Base-by-base conservation (phyloP, 2,329 filamentous ascomycete genomes). In the Aspergillus luchuensis region DNA sequence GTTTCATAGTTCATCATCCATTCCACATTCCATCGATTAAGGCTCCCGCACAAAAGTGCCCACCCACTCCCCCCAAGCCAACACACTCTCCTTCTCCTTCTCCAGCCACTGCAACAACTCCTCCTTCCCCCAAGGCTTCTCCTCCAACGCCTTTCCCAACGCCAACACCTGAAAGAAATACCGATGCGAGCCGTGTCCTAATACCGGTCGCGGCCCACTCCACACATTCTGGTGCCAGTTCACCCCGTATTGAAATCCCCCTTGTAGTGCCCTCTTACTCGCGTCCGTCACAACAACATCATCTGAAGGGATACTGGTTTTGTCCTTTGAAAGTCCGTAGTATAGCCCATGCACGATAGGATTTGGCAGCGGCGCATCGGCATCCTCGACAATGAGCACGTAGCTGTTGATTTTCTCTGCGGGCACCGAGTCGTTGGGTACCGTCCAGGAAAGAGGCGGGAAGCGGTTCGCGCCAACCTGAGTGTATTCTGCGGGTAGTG, bases 111-210 rank as follows among this genome's bases (percentile, higher is more conserved):
- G 73, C 17, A 84, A 66, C 58, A 81, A 76, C 48, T 80, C 76
- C 52, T 74, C 77, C 2, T 76, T 80, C 8, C 78, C 75, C 57
- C 73, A 70, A 1, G 72, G 66, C 17, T 71, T 74, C 41, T 81
- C 61, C 55, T 79, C 75, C 21, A 85, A 63, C 6, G 74, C 70
- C 61, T 80, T 74, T 8, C 70, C 79, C 53, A 85, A 67, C 3
- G 80, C 81, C 51, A 85, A 66, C 15, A 85, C 66, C 60, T 81
- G 73, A 61, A 76, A 84, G 69, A 83, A 81, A 57, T 84, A 85
- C 59, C 82, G 72, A 69, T 85, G 82, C 17, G 76, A 74, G 0
- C 82, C 82, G 64, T 85, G 81, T 28, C 82, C 83, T 57, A 83
- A 66, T 33, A 84, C 69, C 19, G 82, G 81, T 11, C 77, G 69